These are phyloP conservation scores for Coniella vitis DNA, from an alignment of 2,329 filamentous ascomycete species.

Conservation along the genomic window DNA sequence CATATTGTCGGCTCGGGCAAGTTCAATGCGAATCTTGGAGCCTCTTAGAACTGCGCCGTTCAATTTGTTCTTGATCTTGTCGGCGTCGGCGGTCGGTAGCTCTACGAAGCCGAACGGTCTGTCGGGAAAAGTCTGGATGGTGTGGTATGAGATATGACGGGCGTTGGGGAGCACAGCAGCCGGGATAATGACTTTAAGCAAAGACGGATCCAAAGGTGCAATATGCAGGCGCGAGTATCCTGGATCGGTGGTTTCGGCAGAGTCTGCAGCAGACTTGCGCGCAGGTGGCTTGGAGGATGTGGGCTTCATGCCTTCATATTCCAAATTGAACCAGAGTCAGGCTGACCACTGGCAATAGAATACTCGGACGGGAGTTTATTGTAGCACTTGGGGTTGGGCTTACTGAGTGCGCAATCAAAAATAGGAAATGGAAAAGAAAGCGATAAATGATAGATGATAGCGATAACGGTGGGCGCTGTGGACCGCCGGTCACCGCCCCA, in stretches of 20 bases:
- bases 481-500: no score
- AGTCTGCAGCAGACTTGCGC: background rate
- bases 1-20: constrained; percentile 60
- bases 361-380: background rate
- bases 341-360: background rate
- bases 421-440: no score
- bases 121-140: constrained; percentile 81
- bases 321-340: background rate
- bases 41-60: constrained; percentile 82
- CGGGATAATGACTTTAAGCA: constrained; percentile 67
- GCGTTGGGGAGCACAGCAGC: constrained; percentile 58
- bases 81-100: constrained; percentile 71
- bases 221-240: constrained; percentile 70
- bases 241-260: constrained; percentile 1
- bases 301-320: constrained; percentile 12
- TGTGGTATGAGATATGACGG: constrained; percentile 82
- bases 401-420: no score
- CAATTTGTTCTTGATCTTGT: constrained; percentile 86
- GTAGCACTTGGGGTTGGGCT: background rate
- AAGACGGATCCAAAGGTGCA: constrained; percentile 70
- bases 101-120: constrained; percentile 86
- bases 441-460: no score
- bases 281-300: background rate
- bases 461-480: no score
- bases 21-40: constrained; percentile 75